Conservation (phyloP, 2,329 filamentous ascomycete species). For the Malbranchea zuffiana region DNA sequence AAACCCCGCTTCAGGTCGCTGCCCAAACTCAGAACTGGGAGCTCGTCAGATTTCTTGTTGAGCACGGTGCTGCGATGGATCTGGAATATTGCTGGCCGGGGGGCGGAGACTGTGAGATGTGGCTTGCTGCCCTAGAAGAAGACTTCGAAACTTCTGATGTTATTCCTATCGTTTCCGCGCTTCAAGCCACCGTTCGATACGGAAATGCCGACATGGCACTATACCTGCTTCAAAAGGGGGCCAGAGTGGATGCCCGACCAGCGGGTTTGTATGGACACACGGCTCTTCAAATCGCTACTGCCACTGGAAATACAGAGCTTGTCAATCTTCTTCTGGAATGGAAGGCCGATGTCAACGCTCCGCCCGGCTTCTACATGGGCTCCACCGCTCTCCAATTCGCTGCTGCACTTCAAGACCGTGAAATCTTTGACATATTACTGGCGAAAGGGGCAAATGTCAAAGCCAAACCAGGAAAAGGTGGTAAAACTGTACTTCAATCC, state of each 20-base stretch:
- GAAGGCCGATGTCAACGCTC: neutral
- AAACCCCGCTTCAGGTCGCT: slow-evolving; percentile 10
- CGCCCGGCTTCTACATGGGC: neutral
- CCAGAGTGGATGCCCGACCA: slow-evolving; percentile 12
- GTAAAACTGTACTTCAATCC: neutral
- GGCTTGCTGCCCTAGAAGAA: neutral
- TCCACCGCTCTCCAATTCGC: neutral
- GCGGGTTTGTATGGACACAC: slow-evolving; percentile 6
- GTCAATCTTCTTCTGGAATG: slow-evolving; percentile 19
- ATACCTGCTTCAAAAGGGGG: slow-evolving; percentile 15
- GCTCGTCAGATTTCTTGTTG: slow-evolving; percentile 11
- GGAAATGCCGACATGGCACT: slow-evolving; percentile 13
- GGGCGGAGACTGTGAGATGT: slow-evolving; percentile 3
- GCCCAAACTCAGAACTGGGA: slow-evolving; percentile 3
- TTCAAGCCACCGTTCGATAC: slow-evolving; percentile 15
- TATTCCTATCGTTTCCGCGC: slow-evolving; percentile 13
- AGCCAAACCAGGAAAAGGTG: neutral
- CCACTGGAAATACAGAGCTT: slow-evolving; percentile 8
- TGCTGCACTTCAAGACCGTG: slow-evolving; percentile 7
- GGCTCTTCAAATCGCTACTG: slow-evolving; percentile 13
- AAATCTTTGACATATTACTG: neutral
- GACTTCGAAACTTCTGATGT: neutral
- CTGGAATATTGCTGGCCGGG: neutral
- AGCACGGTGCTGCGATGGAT: slow-evolving; percentile 12
- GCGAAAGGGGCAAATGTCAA: neutral